A percentile compares a stretch with the other conserved stretches of the same genome.
phyloP scores from a whole-genome alignment of 345 rosid species.

The Ricinus communis region DNA sequence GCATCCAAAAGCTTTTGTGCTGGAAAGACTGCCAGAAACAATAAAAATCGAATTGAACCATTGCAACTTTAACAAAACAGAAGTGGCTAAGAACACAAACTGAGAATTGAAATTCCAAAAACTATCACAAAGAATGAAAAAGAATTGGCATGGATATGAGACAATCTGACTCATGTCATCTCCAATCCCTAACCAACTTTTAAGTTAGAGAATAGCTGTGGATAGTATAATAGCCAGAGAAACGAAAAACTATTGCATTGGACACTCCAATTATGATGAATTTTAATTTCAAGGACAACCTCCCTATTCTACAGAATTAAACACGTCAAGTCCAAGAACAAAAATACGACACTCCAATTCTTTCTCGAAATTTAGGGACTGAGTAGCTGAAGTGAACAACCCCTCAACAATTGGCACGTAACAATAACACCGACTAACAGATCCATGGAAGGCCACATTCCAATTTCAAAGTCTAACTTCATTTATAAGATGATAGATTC shows the following conservation, averaged over 20 bases:
- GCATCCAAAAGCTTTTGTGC: constrained; percentile 44
- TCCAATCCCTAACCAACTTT: neutral
- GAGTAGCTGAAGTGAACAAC: neutral
- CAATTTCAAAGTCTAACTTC: neutral
- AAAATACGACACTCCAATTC: too few species aligned
- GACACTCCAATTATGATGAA: neutral
- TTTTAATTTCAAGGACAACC: too few species aligned
- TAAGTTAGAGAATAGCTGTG: neutral
- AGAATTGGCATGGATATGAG: neutral
- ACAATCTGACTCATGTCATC: neutral
- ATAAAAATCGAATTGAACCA: neutral
- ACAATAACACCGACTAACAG: neutral
- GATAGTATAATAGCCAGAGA: too few species aligned
- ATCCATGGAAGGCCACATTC: neutral
- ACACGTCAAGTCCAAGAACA: too few species aligned
- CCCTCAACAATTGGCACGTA: neutral
- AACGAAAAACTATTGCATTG: neutral
- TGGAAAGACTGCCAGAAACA: constrained; percentile 47
- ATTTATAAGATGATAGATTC: neutral
- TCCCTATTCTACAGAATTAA: too few species aligned
- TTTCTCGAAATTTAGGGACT: neutral
- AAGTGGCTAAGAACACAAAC: neutral
- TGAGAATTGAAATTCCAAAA: constrained; percentile 1
- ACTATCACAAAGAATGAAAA: neutral
- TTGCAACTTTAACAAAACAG: constrained; percentile 8